Evolutionary conservation across 345 rosid genomes (phyloP).

Genomic region (Sonneratia alba): DNA sequence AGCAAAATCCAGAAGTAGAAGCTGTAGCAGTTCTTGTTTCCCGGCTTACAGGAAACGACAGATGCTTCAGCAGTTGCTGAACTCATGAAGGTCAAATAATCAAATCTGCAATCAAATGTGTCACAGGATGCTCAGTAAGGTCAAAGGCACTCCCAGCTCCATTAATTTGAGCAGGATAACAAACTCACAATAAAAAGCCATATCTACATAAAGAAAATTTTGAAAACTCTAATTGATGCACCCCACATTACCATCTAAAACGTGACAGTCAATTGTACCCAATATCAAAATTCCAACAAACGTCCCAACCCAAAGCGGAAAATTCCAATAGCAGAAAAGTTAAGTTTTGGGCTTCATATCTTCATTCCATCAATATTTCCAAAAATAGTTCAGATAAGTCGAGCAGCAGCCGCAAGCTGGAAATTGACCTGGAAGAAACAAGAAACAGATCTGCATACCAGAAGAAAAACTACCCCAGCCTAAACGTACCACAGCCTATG

Average conservation of each 20-base stretch:
- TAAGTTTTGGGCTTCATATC: no score
- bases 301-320: no score
- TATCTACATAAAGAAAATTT: neutral
- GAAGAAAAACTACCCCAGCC: neutral
- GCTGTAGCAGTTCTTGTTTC: conserved; percentile 50
- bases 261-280: no score
- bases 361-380: neutral
- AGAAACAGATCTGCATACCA: conserved; percentile 1
- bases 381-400: neutral
- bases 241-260: no score
- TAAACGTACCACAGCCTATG: neutral
- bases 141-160: neutral
- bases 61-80: conserved; percentile 53
- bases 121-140: neutral
- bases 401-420: neutral
- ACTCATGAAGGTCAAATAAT: conserved; percentile 68
- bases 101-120: conserved; percentile 34
- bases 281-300: no score
- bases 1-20: conserved; percentile 67
- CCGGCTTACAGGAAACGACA: conserved; percentile 86
- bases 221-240: neutral
- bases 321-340: no score
- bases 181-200: neutral
- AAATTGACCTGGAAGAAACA: neutral
- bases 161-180: neutral